Conservation (phyloP, 129 eudicot genomes). For the Artemisia tridentata region DNA sequence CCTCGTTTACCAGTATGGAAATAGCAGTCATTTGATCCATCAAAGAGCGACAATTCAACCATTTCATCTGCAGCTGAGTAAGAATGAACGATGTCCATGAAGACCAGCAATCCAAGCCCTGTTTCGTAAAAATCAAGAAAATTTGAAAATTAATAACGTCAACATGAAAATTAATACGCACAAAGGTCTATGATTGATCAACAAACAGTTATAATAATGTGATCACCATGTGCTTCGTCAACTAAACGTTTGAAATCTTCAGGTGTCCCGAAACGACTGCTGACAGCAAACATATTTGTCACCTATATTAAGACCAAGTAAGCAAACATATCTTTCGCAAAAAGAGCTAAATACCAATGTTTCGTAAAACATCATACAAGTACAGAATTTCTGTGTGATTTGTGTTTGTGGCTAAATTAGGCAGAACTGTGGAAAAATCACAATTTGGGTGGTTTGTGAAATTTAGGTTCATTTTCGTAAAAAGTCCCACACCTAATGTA, state of each 20-base stretch:
- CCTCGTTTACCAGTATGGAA: conserved; percentile 97
- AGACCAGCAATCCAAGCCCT: conserved; percentile 91
- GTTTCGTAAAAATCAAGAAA: not conserved
- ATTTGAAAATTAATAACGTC: not conserved
- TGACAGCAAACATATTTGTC: conserved; percentile 92
- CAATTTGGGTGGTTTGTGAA: too few species aligned
- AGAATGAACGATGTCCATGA: conserved; percentile 91
- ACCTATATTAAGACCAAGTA: conserved; percentile 62
- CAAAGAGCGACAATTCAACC: conserved; percentile 92
- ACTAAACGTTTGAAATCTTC: conserved; percentile 94
- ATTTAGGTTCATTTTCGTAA: too few species aligned
- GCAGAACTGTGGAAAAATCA: too few species aligned
- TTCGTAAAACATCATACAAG: not conserved
- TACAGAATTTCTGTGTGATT: too few species aligned
- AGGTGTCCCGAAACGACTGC: conserved; percentile 97
- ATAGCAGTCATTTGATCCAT: conserved; percentile 96
- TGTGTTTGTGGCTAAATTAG: too few species aligned
- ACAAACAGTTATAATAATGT: conserved; percentile 10
- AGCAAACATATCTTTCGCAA: too few species aligned
- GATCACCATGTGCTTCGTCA: conserved; percentile 95
- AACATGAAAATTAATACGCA: not conserved
- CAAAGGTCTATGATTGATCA: conserved; percentile 1
- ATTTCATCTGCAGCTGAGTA: conserved; percentile 97
- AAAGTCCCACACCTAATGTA: too few species aligned
- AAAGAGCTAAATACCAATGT: not conserved